phyloP scores from a whole-genome alignment of 2,329 filamentous ascomycete genomes.

The Mollisia scopiformis region DNA sequence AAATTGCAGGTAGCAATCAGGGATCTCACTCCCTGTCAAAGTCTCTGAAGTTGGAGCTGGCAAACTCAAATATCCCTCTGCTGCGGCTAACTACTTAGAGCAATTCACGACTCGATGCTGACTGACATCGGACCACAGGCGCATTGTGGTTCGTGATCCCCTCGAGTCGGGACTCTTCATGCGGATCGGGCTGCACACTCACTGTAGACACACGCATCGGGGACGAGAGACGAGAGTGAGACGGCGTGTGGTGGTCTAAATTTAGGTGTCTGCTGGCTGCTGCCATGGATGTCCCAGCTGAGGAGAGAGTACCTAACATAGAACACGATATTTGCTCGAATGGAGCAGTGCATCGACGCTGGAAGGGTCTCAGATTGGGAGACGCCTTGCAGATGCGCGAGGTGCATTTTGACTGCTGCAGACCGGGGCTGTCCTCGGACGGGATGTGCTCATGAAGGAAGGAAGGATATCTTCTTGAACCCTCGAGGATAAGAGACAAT shows the following conservation, averaged over 20 bases:
- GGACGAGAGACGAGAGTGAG: background rate
- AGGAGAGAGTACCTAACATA: background rate
- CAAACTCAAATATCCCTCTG: conserved; percentile 11
- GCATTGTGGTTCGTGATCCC: conserved; percentile 22
- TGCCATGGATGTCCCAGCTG: conserved; percentile 2
- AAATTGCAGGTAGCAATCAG: conserved; percentile 11
- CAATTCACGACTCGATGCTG: background rate
- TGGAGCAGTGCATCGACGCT: conserved; percentile 1
- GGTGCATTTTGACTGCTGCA: conserved; percentile 9
- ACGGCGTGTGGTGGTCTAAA: conserved; percentile 10
- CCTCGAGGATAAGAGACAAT: background rate
- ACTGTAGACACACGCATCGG: background rate
- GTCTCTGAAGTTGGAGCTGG: conserved; percentile 1
- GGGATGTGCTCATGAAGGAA: conserved; percentile 1
- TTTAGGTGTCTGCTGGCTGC: conserved; percentile 11
- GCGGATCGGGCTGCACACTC: background rate
- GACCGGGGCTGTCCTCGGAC: background rate
- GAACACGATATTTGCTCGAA: conserved; percentile 9
- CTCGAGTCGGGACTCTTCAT: conserved; percentile 10
- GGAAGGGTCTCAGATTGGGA: conserved; percentile 14
- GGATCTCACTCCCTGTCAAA: conserved; percentile 19
- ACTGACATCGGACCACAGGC: conserved; percentile 26
- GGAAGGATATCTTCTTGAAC: background rate
- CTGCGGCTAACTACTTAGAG: conserved; percentile 13
- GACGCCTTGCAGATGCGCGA: conserved; percentile 9